Conservation (phyloP, 2,329 filamentous ascomycete species). For the Cytospora mali region DNA sequence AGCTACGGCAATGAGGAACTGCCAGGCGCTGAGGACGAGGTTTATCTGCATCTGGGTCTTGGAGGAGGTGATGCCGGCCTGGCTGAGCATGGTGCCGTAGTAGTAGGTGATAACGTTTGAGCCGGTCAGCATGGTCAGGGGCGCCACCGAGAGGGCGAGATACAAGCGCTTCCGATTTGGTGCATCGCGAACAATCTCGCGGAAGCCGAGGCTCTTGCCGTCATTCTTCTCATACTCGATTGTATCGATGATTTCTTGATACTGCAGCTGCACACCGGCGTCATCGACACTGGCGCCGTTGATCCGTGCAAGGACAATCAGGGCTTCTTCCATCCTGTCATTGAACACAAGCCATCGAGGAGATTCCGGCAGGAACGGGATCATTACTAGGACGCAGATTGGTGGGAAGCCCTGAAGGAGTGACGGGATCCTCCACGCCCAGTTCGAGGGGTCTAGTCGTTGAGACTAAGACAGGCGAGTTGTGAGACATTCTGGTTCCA, state of each 20-base stretch:
- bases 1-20: constrained; percentile 28
- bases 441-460: constrained; percentile 30
- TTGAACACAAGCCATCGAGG: constrained; percentile 39
- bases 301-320: constrained; percentile 41
- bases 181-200: constrained; percentile 51
- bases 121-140: constrained; percentile 58
- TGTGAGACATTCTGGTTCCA: too few species aligned
- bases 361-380: constrained; percentile 37
- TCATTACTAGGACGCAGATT: background rate
- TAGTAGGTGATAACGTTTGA: constrained; percentile 54
- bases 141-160: constrained; percentile 51
- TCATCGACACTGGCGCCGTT: constrained; percentile 54
- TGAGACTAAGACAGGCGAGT: too few species aligned
- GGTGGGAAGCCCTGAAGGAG: constrained; percentile 42
- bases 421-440: constrained; percentile 44
- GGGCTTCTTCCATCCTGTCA: constrained; percentile 38
- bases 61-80: constrained; percentile 48
- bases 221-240: constrained; percentile 50
- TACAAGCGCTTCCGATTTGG: constrained; percentile 53
- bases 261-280: constrained; percentile 58
- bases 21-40: constrained; percentile 50
- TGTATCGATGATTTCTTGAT: constrained; percentile 60
- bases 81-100: constrained; percentile 47
- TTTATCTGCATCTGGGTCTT: constrained; percentile 47
- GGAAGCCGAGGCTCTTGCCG: constrained; percentile 44